Evolutionary conservation across 1,139 yeast genomes (phyloP), one percentile per base, ranked within the genome.

Genomic region (Debaryomycetaceae sp.): DNA sequence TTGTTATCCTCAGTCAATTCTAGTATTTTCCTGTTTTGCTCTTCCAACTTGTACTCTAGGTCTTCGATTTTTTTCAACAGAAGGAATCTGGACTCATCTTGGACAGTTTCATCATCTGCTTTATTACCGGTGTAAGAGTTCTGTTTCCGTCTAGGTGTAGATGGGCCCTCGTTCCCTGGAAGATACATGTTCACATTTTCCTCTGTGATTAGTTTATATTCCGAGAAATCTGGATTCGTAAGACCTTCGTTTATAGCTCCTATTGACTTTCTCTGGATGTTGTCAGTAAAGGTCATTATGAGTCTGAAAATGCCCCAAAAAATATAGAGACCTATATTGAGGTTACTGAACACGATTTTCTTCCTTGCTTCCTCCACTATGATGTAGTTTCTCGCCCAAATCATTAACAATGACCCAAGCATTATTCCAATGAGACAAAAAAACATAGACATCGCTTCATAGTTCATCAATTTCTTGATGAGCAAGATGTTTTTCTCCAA

Each of bases 331-430:
- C 53, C 47, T 31, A 67, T 57, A 43, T 64, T 65, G 35, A 66
- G 53, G 44, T 64, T 59, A 42, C 56, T 65, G 43, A 67, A 67
- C 1, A 65, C 65, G 33, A 63, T 50, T 24, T 54, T 49, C 37
- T 52, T 58, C 26, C 70, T 47, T 11, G 57, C 36, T n/a, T 53
- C 61, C 29, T 62, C 67, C 13, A 59, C 59, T 1, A 58, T 53
- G 3, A 67, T 56, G 39, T 51, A 50, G 16, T 44, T 45, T 38
- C 70, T 49, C 0, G 67, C 55, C 44, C 53, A 48, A 4, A 59
- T 41, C 62, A 67, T 59, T 16, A 64, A 37, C 1, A 45, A 19
- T 2, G 65, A 51, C 4, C 67, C 60, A 14, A 53, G 45, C 2
- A 59, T 19, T 3, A 62, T 56, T 3, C 62, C 56, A 1, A 50